Evolutionary conservation across 495 filamentous ascomycete genomes (phyloP), one percentile per base, ranked within the genome.

Genomic region (Cudoniella acicularis): DNA sequence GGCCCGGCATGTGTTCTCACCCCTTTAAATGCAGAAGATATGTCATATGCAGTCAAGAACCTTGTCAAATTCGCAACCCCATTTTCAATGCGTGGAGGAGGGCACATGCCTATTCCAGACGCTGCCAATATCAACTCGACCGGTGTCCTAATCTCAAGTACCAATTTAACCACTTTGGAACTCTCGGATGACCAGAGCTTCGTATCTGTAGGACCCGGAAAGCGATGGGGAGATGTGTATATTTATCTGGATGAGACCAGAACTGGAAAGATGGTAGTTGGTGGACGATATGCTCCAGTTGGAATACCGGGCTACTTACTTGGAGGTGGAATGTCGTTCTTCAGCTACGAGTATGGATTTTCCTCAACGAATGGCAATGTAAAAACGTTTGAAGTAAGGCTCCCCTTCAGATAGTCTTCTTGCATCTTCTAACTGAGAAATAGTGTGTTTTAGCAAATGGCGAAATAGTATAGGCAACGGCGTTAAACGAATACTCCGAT

Each of bases 391-490:
- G 42, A 59, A 13, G 46, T 40, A 56, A 23, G 1, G 10, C 10
- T 51, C 40, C 41, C 23, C 3, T 8, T 30, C 10, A 43, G 26
- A 24, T 41, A 27, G 18, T 20, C 18, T 23, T 27, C 56, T 42
- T 60, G 49, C 43, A 25, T 49, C 20, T 20, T 3, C 3, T 36
- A 13, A 46, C 24, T 27, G n/a, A 21, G 47, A 25, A 40, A 10
- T 52, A 70, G 65, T 59, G 56, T 9, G 68, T 73, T 18, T 65
- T 74, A 16, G 69, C 66, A 8, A 66, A 69, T 22, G 72, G 68
- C 6, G 66, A 63, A 1, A 64, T 68, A 10, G 62, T 74, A 1
- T 63, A 61, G 4, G 72, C 63, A 11, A 68, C 52, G 17, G 51
- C 57, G n/a, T 21, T 21, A 25, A 53, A 67, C 10, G 60, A 70